These are phyloP conservation scores for Aurantiochytrium sp. DNA, from an alignment of 108 stramenopile genomes.

Conservation along the genomic window DNA sequence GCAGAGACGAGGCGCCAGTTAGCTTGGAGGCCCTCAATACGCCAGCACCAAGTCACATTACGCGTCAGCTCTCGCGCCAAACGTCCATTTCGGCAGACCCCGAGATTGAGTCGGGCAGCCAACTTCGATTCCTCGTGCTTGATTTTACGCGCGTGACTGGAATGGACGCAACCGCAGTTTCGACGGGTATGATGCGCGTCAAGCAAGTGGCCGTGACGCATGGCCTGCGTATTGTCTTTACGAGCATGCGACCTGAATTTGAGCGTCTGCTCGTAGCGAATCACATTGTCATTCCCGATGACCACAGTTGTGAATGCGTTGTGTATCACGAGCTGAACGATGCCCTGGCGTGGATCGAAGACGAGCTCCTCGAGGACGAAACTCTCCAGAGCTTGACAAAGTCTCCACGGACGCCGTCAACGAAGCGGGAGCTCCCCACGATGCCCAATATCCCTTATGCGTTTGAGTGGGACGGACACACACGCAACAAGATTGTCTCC, in stretches of 20 bases:
- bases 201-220: neutral
- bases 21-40: neutral
- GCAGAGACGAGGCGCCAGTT: neutral
- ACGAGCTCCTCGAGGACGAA: neutral
- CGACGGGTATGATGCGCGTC: slow-evolving; percentile 5
- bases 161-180: slow-evolving; percentile 4
- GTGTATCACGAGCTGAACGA: neutral
- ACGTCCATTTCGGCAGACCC: neutral
- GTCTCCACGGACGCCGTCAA: neutral
- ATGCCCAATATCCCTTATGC: neutral
- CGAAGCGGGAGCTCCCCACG: neutral
- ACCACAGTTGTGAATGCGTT: neutral
- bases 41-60: neutral
- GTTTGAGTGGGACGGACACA: neutral
- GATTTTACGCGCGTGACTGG: slow-evolving; percentile 13
- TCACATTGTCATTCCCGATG: neutral
- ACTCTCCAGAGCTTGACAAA: neutral
- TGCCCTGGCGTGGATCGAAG: neutral
- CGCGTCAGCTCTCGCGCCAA: neutral
- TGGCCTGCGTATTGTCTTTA: neutral
- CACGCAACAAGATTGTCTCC: neutral
- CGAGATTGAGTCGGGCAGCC: too few relatives aligned
- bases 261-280: neutral
- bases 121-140: neutral
- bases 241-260: neutral